Conservation (phyloP, 2,329 filamentous ascomycete species). For the Metarhizium sp. region DNA sequence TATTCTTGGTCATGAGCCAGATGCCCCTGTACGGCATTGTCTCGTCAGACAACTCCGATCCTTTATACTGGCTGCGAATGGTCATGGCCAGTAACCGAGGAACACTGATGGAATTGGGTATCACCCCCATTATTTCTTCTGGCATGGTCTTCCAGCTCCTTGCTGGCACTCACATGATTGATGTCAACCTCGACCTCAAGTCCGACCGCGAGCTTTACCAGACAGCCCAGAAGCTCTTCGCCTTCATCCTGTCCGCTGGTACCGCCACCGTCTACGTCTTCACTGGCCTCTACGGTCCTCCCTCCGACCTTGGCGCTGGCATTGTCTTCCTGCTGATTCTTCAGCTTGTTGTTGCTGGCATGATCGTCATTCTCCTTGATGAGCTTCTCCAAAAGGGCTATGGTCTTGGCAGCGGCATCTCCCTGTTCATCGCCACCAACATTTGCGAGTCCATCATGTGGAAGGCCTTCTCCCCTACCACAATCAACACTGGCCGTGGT, state of each 20-base stretch:
- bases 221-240: constrained; percentile 97
- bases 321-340: constrained; percentile 98
- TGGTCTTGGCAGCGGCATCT: constrained; percentile 95
- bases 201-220: constrained; percentile 99
- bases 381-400: constrained; percentile 99
- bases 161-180: constrained; percentile 97
- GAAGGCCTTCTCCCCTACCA: constrained; percentile 99
- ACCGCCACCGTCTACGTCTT: constrained; percentile 98
- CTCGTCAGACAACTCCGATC: constrained; percentile 96
- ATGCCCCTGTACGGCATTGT: constrained; percentile 99
- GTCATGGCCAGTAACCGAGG: constrained; percentile 98
- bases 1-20: constrained; percentile 99
- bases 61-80: constrained; percentile 99
- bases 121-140: constrained; percentile 97
- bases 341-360: constrained; percentile 91
- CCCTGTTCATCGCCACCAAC: constrained; percentile 99
- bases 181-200: constrained; percentile 99
- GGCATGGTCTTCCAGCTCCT: constrained; percentile 99
- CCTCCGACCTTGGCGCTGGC: constrained; percentile 91
- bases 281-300: constrained; percentile 94
- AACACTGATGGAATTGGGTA: constrained; percentile 92
- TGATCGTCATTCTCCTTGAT: constrained; percentile 98
- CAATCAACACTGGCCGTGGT: constrained; percentile 97
- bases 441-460: constrained; percentile 99
- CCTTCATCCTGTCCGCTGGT: constrained; percentile 94